Evolutionary conservation across 2,329 filamentous ascomycete species (phyloP), one percentile per base, ranked within the genome.

Genomic region (Fusarium sp.): DNA sequence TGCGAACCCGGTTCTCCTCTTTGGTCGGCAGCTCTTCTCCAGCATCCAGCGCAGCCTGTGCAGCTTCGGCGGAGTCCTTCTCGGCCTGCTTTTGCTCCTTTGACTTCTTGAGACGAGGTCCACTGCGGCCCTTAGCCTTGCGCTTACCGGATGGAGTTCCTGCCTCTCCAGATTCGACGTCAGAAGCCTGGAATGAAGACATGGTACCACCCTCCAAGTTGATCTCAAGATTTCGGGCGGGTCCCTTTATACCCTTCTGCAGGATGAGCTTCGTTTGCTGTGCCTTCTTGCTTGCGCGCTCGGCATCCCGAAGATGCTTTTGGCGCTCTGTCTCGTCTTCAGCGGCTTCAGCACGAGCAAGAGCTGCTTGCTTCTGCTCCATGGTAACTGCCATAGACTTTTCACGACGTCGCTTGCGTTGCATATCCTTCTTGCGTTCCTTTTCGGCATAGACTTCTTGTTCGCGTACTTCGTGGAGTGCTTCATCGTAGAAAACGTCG

Each of bases 341-440:
- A 4, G 93, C 92, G 55, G 90, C 88, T 62, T 91, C 88, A 12
- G 94, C 93, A 71, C 91, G 91, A 68, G 91, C 90, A 46, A 97
- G 85, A 6, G 93, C 93, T 5, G 92, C 89, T 69, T 96, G 92
- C 82, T 97, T 96, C 78, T 94, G 91, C 78, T 98, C 95, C 74
- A 97, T 92, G 9, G 94, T 95, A 63, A 97, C 92, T 6, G 94
- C 94, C 85, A 98, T 94, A 7, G 95, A 97, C 83, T 98, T 98
- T 79, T 98, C 95, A 20, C 96, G 92, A 45, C 96, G 91, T 64
- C 96, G 89, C 83, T 98, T 99, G 69, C 96, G 92, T 79, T 99
- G 96, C 93, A 99, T 98, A 77, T 99, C 96, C 84, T 99, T 99
- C 85, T 99, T 99, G 71, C 96, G 93, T 81, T 99, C 96, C 82